Evolutionary conservation across 108 stramenopile genomes (phyloP), one percentile per base, ranked within the genome.

Genomic region (Skeletonema potamos): DNA sequence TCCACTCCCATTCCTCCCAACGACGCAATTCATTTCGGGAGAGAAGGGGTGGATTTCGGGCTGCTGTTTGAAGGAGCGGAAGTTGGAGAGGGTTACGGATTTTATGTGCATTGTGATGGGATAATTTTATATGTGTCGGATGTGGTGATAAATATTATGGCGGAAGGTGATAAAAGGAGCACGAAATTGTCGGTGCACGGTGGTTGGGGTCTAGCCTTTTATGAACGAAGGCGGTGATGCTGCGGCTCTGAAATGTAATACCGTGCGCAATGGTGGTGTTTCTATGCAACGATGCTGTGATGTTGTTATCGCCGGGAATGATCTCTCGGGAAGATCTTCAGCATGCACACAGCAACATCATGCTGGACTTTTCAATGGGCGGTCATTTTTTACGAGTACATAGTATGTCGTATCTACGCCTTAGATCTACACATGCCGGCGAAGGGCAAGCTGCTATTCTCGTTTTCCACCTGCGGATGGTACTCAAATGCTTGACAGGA

Each of bases 31-130:
- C 82, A 96, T 96, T 27, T 84, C 87, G n/a, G 95, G 79, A n/a
- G 95, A 89, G 81, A 99, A 97, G 7, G 96, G 93, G 54, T 99
- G 91, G 70, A 97, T 96, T 81, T 97, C 96, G 8, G 88, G 86
- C 70, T 97, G 97, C 66, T 90, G 85, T 54, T 93, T 87, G 80
- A 98, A 98, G 51, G 95, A 96, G 6, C 97, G 87, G 76, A 98
- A 98, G 73, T 97, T 97, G n/a, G 92, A 95, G 3, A 98, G 94
- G 36, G 93, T 91, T 43, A 98, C 91, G 69, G 97, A 96, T 79
- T 97, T 97, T 83, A 98, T 97, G 71, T 97, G 97, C 97, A 98
- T 98, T 48, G 18, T 48, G 18, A 15, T 1, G 0, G 51, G 29
- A 48, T 55, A 26, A 13, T 69, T 20, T 55, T 13, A 18, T 64